These are phyloP conservation scores for Vigna radiata DNA, from an alignment of 306 rosid species.

Conservation along the genomic window DNA sequence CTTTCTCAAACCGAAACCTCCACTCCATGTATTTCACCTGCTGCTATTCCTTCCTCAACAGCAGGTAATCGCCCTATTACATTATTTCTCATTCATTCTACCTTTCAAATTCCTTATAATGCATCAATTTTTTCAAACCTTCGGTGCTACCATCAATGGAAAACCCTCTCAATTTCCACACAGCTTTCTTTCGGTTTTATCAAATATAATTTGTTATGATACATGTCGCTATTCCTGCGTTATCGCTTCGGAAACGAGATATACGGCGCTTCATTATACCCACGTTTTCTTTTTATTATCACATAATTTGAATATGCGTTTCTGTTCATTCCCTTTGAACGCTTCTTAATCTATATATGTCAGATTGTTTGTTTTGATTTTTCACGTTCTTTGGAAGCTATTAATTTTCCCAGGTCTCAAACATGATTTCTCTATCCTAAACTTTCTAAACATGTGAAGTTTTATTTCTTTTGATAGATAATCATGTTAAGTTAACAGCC, in stretches of 20 bases:
- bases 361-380: no score
- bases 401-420: no score
- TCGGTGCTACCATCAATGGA: not conserved
- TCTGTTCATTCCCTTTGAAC: constrained; percentile 22
- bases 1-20: constrained; percentile 32
- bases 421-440: no score
- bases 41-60: not conserved
- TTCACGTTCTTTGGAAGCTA: no score
- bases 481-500: not conserved
- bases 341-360: constrained; percentile 3
- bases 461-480: no score
- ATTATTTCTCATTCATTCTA: not conserved
- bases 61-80: constrained; percentile 19
- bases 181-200: not conserved
- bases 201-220: not conserved
- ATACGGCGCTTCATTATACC: constrained; percentile 47
- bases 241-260: constrained; percentile 48
- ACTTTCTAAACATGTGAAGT: no score
- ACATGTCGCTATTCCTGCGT: not conserved
- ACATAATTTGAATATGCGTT: not conserved
- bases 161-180: not conserved
- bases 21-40: constrained; percentile 32
- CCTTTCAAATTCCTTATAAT: not conserved
- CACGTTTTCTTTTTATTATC: not conserved
- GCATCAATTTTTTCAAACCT: not conserved